These are phyloP conservation scores for Metschnikowia noctiluminum DNA, from an alignment of 805 yeast species.

Conservation along the genomic window DNA sequence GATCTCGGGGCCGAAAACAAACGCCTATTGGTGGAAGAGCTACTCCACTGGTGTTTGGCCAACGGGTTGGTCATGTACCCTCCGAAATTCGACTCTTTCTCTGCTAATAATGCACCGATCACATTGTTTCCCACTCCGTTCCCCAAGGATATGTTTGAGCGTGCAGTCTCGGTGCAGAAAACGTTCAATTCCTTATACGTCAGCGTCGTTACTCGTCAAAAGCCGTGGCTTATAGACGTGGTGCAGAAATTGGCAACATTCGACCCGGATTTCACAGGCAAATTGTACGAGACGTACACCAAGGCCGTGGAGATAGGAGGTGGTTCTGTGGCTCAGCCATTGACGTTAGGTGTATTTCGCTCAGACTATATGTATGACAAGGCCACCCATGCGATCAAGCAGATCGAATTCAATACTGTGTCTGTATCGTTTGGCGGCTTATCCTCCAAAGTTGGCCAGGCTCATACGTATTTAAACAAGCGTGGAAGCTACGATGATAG, in stretches of 20 bases:
- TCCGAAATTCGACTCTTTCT: conserved; percentile 44
- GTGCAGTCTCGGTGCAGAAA: conserved; percentile 64
- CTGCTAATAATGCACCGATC: conserved; percentile 73
- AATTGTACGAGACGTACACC: conserved; percentile 58
- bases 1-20: conserved; percentile 25
- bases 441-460: conserved; percentile 70
- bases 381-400: conserved; percentile 58
- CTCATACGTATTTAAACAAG: conserved; percentile 65
- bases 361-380: conserved; percentile 78
- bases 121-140: conserved; percentile 91
- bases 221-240: conserved; percentile 59
- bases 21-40: conserved; percentile 37
- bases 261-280: conserved; percentile 81
- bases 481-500: conserved; percentile 52
- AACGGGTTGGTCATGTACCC: conserved; percentile 86
- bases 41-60: conserved; percentile 73
- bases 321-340: conserved; percentile 50
- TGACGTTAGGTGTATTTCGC: conserved; percentile 81
- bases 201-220: conserved; percentile 51
- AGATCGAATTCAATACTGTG: conserved; percentile 94
- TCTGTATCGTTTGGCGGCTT: conserved; percentile 95
- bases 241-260: conserved; percentile 51
- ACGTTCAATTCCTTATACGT: conserved; percentile 74
- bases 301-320: conserved; percentile 45
- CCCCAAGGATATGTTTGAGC: conserved; percentile 61